Base-by-base conservation (phyloP, 139 green algal genomes). In the Pedinophyceae sp. region DNA sequence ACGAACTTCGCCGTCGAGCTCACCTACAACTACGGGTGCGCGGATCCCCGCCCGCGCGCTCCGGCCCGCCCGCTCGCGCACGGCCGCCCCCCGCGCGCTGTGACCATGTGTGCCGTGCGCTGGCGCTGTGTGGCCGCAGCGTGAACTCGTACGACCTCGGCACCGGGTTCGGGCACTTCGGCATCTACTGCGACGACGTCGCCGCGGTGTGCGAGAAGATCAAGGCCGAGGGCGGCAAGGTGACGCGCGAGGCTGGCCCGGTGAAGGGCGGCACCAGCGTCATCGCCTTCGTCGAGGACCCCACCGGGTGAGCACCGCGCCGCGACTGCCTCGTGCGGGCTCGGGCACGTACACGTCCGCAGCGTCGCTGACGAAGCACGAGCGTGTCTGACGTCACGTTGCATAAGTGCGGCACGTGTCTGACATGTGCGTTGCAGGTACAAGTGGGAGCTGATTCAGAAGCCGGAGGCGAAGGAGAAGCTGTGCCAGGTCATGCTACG, bases 131-230 rank as follows among this genome's bases (percentile, higher is more conserved):
- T 52, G 15, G 19, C 7, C 46, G 56, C 64, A 81, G 79, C 23
- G 65, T 79, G 55, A 70, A 89, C 60, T 69, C 50, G 23, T 94
- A 94, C 60, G 70, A 88, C 59, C 49, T 93, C 2, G 85, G 85
- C 5, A 68, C 79, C 29, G 85, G 81, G 23, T 94, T 95, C 64
- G 86, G 86, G 0, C 86, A 94, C 75, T 95, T 94, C 76, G 86
- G 73, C 1, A 63, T 94, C 17, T 71, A 72, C 2, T 56, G 78
- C 3, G 61, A 67, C 2, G 86, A 95, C 58, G 85, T 92, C 13
- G 67, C 65, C 43, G 58, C 72, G 6, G 67, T 66, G 13, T 63
- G 69, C 23, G 74, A 88, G 4, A 54, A 58, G 38, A 76, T 93
- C 54, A 82, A 84, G 50, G 56, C 47, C 0, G 54, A 45, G 18